These are phyloP conservation scores for Aspergillus floridensis DNA, from an alignment of 2,329 filamentous ascomycete genomes.

Conservation along the genomic window DNA sequence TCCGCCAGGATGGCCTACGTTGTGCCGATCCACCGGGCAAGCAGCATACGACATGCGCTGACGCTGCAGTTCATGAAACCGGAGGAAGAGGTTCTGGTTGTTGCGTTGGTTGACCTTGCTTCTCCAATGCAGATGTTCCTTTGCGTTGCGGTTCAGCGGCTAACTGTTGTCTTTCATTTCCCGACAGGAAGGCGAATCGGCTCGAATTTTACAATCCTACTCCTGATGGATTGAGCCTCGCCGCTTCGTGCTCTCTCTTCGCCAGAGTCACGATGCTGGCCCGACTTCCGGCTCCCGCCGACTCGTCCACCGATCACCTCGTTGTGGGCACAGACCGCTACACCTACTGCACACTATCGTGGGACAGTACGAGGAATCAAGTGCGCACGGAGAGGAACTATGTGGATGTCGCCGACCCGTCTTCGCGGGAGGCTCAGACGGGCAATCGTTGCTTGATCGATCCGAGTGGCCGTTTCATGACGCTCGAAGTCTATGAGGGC, in stretches of 20 bases:
- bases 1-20: slow-evolving; percentile 76
- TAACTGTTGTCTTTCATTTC: slow-evolving; percentile 8
- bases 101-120: slow-evolving; percentile 65
- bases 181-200: slow-evolving; percentile 71
- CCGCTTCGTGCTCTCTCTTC: slow-evolving; percentile 71
- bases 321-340: slow-evolving; percentile 89
- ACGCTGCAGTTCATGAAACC: slow-evolving; percentile 72
- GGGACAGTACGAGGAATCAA: slow-evolving; percentile 62
- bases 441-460: slow-evolving; percentile 82
- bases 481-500: slow-evolving; percentile 66
- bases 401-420: slow-evolving; percentile 60
- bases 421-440: slow-evolving; percentile 71
- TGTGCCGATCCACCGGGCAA: slow-evolving; percentile 87
- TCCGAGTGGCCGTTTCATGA: slow-evolving; percentile 68
- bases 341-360: slow-evolving; percentile 85
- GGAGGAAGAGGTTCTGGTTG: slow-evolving; percentile 76
- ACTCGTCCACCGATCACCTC: slow-evolving; percentile 74
- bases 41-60: slow-evolving; percentile 85
- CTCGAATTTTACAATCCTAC: slow-evolving; percentile 77
- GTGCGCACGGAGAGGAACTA: slow-evolving; percentile 58
- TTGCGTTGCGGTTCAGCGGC: background rate
- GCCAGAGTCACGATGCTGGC: slow-evolving; percentile 83
- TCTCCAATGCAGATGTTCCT: background rate
- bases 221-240: slow-evolving; percentile 59
- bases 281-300: slow-evolving; percentile 54